Conservation (phyloP, 2,329 filamentous ascomycete genomes). For the Penicillium digitatum region DNA sequence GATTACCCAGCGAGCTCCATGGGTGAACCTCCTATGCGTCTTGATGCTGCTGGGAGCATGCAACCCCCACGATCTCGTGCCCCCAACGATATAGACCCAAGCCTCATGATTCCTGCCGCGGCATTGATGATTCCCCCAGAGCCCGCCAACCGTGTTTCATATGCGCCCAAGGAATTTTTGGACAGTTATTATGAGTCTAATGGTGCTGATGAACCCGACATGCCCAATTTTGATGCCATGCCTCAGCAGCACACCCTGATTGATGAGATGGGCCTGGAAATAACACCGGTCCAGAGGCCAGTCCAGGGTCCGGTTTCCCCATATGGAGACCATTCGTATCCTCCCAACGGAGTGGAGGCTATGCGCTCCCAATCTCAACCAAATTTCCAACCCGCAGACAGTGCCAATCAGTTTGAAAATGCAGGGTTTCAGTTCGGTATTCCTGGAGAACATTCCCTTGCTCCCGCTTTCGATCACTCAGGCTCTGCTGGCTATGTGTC, state of each 20-base stretch:
- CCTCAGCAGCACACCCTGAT: conserved; percentile 27
- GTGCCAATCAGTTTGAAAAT: conserved; percentile 38
- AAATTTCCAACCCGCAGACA: conserved; percentile 35
- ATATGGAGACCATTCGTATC: conserved; percentile 35
- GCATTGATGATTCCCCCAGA: conserved; percentile 21
- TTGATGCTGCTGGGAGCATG: conserved; percentile 26
- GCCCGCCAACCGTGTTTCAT: conserved; percentile 19
- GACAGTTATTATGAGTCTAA: conserved; percentile 52
- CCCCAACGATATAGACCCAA: conserved; percentile 23
- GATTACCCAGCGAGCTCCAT: conserved; percentile 16
- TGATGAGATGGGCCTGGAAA: conserved; percentile 38
- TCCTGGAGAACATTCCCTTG: conserved; percentile 39
- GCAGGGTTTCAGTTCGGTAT: conserved; percentile 70
- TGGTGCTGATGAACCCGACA: conserved; percentile 51
- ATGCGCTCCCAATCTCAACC: conserved; percentile 46
- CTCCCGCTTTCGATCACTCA: conserved; percentile 11
- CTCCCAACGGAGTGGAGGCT: conserved; percentile 26
- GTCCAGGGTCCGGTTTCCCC: conserved; percentile 20
- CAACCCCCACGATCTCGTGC: conserved; percentile 22
- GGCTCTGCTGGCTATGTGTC: conserved; percentile 18
- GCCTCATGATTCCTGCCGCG: conserved; percentile 13
- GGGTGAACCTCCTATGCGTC: conserved; percentile 22
- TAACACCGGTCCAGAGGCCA: conserved; percentile 26
- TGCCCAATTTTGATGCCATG: conserved; percentile 61
- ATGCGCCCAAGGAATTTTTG: conserved; percentile 41